These are phyloP conservation scores for Penicillium coprophilum DNA, from an alignment of 495 filamentous ascomycete species.

Conservation along the genomic window DNA sequence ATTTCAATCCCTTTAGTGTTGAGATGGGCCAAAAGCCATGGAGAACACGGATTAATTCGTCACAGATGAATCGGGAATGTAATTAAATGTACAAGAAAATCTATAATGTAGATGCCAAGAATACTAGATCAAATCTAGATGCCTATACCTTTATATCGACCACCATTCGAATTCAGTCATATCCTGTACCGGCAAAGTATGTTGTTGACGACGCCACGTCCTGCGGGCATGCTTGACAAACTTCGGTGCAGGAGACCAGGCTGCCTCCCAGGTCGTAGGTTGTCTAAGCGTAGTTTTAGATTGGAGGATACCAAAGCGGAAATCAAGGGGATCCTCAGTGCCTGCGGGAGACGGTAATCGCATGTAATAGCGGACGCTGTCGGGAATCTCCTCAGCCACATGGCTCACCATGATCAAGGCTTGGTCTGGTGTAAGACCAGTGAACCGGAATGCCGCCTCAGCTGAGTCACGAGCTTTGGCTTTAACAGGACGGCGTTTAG, in stretches of 20 bases:
- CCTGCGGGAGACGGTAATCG: constrained; percentile 59
- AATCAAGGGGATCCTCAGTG: constrained; percentile 46
- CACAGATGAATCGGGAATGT: background rate
- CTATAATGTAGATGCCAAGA: background rate
- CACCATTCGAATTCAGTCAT: constrained; percentile 6
- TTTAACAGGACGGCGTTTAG: background rate
- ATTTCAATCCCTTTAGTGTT: background rate
- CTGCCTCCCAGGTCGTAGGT: constrained; percentile 28
- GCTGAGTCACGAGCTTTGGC: background rate
- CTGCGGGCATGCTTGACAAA: constrained; percentile 19
- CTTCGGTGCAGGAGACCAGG: constrained; percentile 27
- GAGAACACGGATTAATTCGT: background rate
- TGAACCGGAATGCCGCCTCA: constrained; percentile 9
- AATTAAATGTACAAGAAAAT: constrained; percentile 6
- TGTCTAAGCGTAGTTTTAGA: constrained; percentile 19
- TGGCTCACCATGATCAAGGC: constrained; percentile 87
- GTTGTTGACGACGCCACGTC: background rate
- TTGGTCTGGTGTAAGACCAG: constrained; percentile 60
- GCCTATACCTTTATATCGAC: constrained; percentile 6
- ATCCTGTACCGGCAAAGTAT: constrained; percentile 3
- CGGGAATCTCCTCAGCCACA: constrained; percentile 84
- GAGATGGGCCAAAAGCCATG: background rate
- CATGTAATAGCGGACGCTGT: constrained; percentile 74
- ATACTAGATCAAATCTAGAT: background rate
- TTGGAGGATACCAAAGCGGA: constrained; percentile 37